Percentiles rank a stretch among this genome's conserved stretches.
These are phyloP conservation scores for Henckelia pumila DNA, from an alignment of 257 asterid species.

Conservation along the genomic window DNA sequence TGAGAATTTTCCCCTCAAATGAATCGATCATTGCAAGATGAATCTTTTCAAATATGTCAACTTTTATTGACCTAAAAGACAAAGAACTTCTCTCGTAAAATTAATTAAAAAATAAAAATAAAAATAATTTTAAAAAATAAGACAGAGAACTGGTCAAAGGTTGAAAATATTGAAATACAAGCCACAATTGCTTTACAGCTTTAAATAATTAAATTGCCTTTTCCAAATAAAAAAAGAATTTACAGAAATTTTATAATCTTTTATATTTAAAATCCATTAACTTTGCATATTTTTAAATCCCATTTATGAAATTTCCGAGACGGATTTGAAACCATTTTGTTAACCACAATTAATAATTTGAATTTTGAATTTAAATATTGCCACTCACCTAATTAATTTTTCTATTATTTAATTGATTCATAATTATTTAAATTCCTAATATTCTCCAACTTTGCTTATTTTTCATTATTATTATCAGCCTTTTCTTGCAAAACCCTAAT, in stretches of 20 bases:
- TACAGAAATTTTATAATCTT: slow-evolving; percentile 28
- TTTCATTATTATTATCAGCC: slow-evolving; percentile 11
- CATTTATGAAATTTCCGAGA: slow-evolving; percentile 67
- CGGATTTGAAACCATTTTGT: slow-evolving; percentile 86
- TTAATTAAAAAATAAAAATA: no score
- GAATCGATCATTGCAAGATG: neutral
- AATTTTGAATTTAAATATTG: slow-evolving; percentile 63
- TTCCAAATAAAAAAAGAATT: slow-evolving; percentile 27
- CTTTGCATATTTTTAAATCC: slow-evolving; percentile 45
- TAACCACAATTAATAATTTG: slow-evolving; percentile 76
- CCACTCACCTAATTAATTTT: slow-evolving; percentile 40
- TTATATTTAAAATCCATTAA: slow-evolving; percentile 38
- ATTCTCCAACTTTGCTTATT: slow-evolving; percentile 40
- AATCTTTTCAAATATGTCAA: slow-evolving; percentile 35
- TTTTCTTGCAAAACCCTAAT: slow-evolving; percentile 57
- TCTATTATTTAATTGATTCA: slow-evolving; percentile 34
- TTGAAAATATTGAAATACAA: slow-evolving; percentile 52
- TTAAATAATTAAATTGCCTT: slow-evolving; percentile 41
- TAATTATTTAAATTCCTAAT: slow-evolving; percentile 28
- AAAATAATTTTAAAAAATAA: no score
- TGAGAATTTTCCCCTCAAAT: neutral
- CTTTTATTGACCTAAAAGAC: slow-evolving; percentile 63
- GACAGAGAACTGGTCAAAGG: slow-evolving; percentile 53
- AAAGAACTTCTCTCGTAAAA: neutral
- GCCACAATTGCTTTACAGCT: slow-evolving; percentile 80